Percentiles rank a stretch among this genome's conserved stretches.
Evolutionary conservation across 1,284 basidiomycete species (phyloP).

Genomic region (Erythrobasidium hasegawianum): DNA sequence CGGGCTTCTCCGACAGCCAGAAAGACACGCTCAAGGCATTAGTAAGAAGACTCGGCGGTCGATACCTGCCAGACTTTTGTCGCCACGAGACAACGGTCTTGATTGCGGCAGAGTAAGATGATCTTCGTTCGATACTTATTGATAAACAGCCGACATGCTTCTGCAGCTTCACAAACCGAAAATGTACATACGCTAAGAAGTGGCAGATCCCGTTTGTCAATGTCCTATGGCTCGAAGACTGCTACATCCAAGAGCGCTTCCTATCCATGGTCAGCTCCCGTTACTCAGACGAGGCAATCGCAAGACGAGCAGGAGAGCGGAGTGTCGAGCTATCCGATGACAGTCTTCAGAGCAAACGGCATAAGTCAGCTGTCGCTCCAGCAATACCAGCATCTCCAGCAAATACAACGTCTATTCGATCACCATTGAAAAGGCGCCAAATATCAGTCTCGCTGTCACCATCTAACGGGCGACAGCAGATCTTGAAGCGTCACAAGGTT

Average conservation of each 20-base stretch:
- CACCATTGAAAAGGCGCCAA: neutral
- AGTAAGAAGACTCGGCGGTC: conserved; percentile 1
- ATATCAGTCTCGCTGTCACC: conserved; percentile 3
- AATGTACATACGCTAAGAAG: conserved; percentile 64
- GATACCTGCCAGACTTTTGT: conserved; percentile 10
- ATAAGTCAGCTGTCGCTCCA: too few species aligned
- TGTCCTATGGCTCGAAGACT: conserved; percentile 81
- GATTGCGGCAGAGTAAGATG: conserved; percentile 14
- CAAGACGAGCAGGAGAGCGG: neutral
- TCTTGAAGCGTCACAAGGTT: neutral
- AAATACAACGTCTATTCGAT: too few species aligned
- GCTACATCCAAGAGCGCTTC: conserved; percentile 67
- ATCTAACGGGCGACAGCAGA: neutral
- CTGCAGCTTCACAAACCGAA: conserved; percentile 52
- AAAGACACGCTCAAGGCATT: conserved; percentile 9
- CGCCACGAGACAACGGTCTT: conserved; percentile 10
- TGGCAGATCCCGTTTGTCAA: conserved; percentile 85
- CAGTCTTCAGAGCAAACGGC: too few species aligned
- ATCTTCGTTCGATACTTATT: neutral
- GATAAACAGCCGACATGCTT: neutral
- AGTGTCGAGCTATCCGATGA: neutral
- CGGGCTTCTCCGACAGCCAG: conserved; percentile 17
- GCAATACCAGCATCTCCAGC: too few species aligned
- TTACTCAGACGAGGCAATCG: neutral
- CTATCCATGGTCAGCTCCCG: neutral